Conservation (phyloP, 495 filamentous ascomycete genomes). For the Xylaria cubensis region DNA sequence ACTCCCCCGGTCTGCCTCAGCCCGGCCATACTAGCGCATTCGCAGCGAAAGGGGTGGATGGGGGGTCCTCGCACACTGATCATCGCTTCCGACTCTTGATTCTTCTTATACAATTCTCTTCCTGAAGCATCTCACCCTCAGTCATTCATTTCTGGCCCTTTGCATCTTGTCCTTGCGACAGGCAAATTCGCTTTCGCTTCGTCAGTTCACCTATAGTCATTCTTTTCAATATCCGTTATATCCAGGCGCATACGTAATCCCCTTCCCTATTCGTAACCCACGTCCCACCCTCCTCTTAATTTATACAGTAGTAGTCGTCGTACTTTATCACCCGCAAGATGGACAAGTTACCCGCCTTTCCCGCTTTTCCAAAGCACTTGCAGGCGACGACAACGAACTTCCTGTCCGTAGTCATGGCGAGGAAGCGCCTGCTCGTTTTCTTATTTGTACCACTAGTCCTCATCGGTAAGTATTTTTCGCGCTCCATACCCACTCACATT, state of each 20-base stretch:
- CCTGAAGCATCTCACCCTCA: constrained; percentile 7
- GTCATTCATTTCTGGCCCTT: not conserved
- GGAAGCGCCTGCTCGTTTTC: constrained; percentile 40
- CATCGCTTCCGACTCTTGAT: constrained; percentile 11
- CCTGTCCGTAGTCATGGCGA: constrained; percentile 41
- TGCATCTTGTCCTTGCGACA: constrained; percentile 26
- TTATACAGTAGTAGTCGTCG: not conserved
- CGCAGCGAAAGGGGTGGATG: constrained; percentile 26
- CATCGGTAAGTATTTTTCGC: constrained; percentile 29
- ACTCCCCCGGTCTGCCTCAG: constrained; percentile 26
- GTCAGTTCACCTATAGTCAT: constrained; percentile 21
- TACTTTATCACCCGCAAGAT: constrained; percentile 25
- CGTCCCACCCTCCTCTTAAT: constrained; percentile 14
- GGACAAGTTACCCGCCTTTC: constrained; percentile 37
- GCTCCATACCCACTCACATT: not conserved
- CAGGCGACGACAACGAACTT: constrained; percentile 27
- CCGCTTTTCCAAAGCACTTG: constrained; percentile 25
- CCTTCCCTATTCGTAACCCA: constrained; percentile 7
- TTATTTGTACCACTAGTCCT: constrained; percentile 40
- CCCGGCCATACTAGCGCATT: constrained; percentile 16
- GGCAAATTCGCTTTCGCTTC: constrained; percentile 11
- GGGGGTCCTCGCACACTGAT: not conserved
- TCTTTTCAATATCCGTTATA: constrained; percentile 22
- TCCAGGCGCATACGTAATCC: constrained; percentile 21
- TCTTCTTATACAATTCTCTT: constrained; percentile 21